Evolutionary conservation across 768 basidiomycete species (phyloP).

Genomic region (Gautieria morchelliformis): DNA sequence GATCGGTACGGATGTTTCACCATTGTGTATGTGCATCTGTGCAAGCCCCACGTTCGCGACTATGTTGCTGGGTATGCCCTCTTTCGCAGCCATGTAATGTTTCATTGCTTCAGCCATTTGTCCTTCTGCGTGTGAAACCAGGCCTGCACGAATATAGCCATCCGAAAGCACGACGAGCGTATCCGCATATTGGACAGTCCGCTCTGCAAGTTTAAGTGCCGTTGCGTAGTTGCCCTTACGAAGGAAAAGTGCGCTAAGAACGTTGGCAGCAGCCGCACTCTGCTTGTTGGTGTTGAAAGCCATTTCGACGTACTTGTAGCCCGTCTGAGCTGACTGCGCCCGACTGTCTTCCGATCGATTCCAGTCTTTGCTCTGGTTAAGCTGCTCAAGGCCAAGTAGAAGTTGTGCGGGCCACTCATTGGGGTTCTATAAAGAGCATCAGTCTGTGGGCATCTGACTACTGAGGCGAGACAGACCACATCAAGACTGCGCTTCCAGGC

Average conservation of each 20-base stretch:
- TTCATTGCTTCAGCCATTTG: constrained; percentile 49
- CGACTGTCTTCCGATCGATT: constrained; percentile 55
- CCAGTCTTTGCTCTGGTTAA: constrained; percentile 77
- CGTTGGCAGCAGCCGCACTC: constrained; percentile 74
- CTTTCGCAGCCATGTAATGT: constrained; percentile 57
- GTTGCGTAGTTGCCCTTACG: constrained; percentile 54
- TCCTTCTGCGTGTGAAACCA: constrained; percentile 69
- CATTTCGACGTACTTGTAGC: constrained; percentile 61
- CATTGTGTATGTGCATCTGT: constrained; percentile 76
- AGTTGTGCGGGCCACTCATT: constrained; percentile 71
- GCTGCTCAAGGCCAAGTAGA: constrained; percentile 74
- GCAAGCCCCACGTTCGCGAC: constrained; percentile 78
- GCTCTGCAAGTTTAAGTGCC: constrained; percentile 89
- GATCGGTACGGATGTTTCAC: constrained; percentile 29
- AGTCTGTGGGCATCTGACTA: background rate
- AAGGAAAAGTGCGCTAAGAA: constrained; percentile 70
- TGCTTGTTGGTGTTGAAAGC: constrained; percentile 74
- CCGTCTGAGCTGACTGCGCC: constrained; percentile 45
- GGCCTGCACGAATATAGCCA: constrained; percentile 75
- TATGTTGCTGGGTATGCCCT: constrained; percentile 65
- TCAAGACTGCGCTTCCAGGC: constrained; percentile 90
- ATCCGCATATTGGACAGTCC: constrained; percentile 90
- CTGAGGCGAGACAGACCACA: constrained; percentile 45
- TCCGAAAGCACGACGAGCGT: constrained; percentile 78
- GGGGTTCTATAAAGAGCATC: constrained; percentile 45